These are phyloP conservation scores for Udeniomyces megalosporus DNA, from an alignment of 768 basidiomycete species.

Conservation along the genomic window DNA sequence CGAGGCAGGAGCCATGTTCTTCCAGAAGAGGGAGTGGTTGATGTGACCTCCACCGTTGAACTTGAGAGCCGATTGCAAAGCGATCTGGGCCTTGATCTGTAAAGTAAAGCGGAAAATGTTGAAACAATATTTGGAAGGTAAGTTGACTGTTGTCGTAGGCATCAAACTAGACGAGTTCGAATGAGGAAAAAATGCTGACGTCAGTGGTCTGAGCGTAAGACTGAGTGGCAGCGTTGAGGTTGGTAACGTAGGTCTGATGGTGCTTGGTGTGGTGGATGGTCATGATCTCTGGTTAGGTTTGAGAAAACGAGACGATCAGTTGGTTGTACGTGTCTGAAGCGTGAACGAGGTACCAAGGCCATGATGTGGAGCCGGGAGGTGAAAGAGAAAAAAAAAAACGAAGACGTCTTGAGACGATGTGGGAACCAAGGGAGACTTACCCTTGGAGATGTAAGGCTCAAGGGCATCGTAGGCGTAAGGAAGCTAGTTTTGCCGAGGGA, in stretches of 20 bases:
- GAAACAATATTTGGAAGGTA: too few species aligned
- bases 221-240: slow-evolving; percentile 15
- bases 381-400: not conserved
- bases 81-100: slow-evolving; percentile 39
- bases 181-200: not conserved
- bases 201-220: slow-evolving; percentile 15
- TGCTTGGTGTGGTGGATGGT: slow-evolving; percentile 86
- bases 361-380: too few species aligned
- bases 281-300: slow-evolving; percentile 68
- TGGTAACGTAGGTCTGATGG: slow-evolving; percentile 60
- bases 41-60: slow-evolving; percentile 64
- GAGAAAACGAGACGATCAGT: not conserved
- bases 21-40: slow-evolving; percentile 77
- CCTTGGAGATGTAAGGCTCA: slow-evolving; percentile 70
- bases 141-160: too few species aligned
- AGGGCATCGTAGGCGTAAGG: slow-evolving; percentile 74
- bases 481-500: too few species aligned
- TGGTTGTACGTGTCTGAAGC: not conserved
- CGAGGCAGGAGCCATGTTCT: slow-evolving; percentile 67
- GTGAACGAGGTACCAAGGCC: not conserved
- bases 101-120: not conserved
- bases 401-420: not conserved
- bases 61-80: slow-evolving; percentile 75
- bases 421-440: not conserved
- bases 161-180: too few species aligned